A percentile compares a stretch with the other conserved stretches of the same genome.
Evolutionary conservation across 345 rosid genomes (phyloP).

Genomic region (Erodium maritimum): DNA sequence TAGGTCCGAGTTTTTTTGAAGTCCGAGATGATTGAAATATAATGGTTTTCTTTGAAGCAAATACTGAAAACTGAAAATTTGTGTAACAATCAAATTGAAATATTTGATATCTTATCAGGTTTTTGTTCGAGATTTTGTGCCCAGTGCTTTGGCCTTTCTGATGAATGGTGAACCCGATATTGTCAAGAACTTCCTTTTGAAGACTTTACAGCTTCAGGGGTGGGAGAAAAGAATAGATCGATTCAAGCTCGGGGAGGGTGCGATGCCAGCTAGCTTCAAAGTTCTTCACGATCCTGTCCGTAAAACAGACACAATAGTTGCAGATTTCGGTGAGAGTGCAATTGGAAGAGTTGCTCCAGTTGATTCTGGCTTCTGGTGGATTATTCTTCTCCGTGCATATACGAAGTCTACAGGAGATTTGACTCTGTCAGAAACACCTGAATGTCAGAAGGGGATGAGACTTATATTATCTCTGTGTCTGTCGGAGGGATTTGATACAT

Average conservation of each 20-base stretch:
- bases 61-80: neutral
- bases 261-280: slow-evolving; percentile 75
- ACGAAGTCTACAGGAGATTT: slow-evolving; percentile 66
- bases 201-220: slow-evolving; percentile 63
- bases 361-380: slow-evolving; percentile 87
- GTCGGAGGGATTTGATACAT: slow-evolving; percentile 73
- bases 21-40: neutral
- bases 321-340: slow-evolving; percentile 72
- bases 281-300: slow-evolving; percentile 64
- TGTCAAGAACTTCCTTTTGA: slow-evolving; percentile 62
- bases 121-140: slow-evolving; percentile 72
- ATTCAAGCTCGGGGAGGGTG: slow-evolving; percentile 76
- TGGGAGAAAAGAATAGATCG: slow-evolving; percentile 65
- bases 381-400: slow-evolving; percentile 72
- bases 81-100: neutral
- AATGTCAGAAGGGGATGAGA: slow-evolving; percentile 66
- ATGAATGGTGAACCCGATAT: slow-evolving; percentile 39
- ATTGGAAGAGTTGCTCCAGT: slow-evolving; percentile 79
- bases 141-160: slow-evolving; percentile 49
- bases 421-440: slow-evolving; percentile 47
- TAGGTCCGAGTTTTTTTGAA: neutral
- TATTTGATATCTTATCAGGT: slow-evolving; percentile 22
- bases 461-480: slow-evolving; percentile 53
- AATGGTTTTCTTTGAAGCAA: neutral
- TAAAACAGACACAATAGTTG: slow-evolving; percentile 45